Percentiles rank a stretch among this genome's conserved stretches.
Conservation (phyloP, 345 rosid species). For the Trapa incisa region DNA sequence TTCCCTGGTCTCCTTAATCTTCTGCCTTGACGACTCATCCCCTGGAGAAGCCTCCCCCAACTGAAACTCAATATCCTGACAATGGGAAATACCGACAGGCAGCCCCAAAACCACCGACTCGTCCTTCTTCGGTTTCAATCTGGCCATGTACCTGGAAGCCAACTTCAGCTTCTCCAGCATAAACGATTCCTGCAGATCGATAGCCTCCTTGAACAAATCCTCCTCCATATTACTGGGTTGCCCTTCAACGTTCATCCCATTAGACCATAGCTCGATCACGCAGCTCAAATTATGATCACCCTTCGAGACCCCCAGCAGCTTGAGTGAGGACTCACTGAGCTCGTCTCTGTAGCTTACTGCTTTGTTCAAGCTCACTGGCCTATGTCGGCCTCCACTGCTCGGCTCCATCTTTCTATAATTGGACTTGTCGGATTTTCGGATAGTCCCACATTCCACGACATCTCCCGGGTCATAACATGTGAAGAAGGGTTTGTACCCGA, state of each 20-base stretch:
- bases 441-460: conserved; percentile 65
- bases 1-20: conserved; percentile 46
- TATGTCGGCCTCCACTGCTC: conserved; percentile 14
- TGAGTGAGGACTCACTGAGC: conserved; percentile 34
- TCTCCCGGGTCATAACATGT: conserved; percentile 82
- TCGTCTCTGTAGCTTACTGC: conserved; percentile 17
- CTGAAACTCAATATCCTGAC: conserved; percentile 20
- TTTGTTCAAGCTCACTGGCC: conserved; percentile 15
- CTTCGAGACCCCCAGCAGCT: conserved; percentile 61
- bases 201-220: conserved; percentile 69
- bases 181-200: conserved; percentile 79
- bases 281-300: conserved; percentile 73
- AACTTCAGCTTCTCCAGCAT: conserved; percentile 73
- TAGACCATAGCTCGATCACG: conserved; percentile 53
- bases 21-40: conserved; percentile 21
- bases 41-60: too few species aligned
- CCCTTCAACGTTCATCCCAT: conserved; percentile 24
- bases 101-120: conserved; percentile 7
- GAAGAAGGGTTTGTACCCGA: conserved; percentile 66
- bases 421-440: conserved; percentile 42
- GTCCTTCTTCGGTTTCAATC: conserved; percentile 36
- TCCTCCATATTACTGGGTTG: conserved; percentile 51
- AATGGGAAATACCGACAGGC: background rate
- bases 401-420: conserved; percentile 29
- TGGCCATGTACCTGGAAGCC: conserved; percentile 34